Percentiles rank a stretch among this genome's conserved stretches.
phyloP scores from a whole-genome alignment of 805 yeast species.

The Yamadazyma tumulicola region DNA sequence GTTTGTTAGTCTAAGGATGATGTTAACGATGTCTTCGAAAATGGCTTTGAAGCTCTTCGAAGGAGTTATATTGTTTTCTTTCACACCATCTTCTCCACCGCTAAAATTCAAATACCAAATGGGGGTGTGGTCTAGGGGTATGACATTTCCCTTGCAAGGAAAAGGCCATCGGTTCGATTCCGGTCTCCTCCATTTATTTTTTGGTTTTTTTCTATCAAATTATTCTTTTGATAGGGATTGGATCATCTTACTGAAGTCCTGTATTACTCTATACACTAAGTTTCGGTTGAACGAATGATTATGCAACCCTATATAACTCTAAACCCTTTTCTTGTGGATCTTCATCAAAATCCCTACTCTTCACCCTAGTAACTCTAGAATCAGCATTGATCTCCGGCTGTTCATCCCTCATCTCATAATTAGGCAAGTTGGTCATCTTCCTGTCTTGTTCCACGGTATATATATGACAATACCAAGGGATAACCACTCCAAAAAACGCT shows the following conservation, averaged over 20 bases:
- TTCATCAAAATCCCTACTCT: conserved; percentile 9
- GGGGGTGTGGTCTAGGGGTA: conserved; percentile 83
- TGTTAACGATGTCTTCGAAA: no score
- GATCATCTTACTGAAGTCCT: background rate
- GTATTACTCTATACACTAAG: background rate
- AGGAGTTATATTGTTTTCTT: no score
- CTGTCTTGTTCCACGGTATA: conserved; percentile 71
- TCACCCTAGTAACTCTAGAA: conserved; percentile 65
- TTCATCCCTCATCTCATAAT: conserved; percentile 70
- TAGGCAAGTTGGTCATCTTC: conserved; percentile 57
- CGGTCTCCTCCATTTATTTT: conserved; percentile 61
- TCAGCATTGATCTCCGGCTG: conserved; percentile 76
- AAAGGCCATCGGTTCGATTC: conserved; percentile 78
- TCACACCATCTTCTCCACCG: no score
- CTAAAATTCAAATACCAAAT: no score
- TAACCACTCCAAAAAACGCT: conserved; percentile 52
- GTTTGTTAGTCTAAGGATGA: no score
- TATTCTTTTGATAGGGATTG: background rate
- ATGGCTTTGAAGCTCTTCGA: no score
- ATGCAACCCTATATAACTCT: conserved; percentile 1
- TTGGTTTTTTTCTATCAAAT: conserved; percentile 3
- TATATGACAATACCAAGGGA: conserved; percentile 74
- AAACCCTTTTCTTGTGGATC: conserved; percentile 1
- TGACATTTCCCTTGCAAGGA: conserved; percentile 79
- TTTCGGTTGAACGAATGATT: no score